Base-by-base conservation (phyloP, 2,329 filamentous ascomycete species). In the Aspergillus tanneri region DNA sequence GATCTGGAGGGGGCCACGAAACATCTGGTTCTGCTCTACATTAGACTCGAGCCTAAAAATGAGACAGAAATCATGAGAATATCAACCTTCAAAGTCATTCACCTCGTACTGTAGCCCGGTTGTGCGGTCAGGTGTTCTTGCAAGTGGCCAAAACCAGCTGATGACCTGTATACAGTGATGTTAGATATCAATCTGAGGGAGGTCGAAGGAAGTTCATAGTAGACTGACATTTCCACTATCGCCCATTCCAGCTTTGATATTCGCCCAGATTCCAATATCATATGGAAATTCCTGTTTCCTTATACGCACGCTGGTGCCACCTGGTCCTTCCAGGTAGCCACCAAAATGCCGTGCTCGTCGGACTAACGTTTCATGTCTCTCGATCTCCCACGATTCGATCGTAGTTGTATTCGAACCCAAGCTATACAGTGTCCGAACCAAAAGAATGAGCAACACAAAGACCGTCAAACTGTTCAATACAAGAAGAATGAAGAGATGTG, bases 281-380 rank as follows among this genome's bases (percentile, higher is more conserved):
- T 83, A 86, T 0, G 83, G 83, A 54, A 84, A 86, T 53, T 86
- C 83, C 54, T 85, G 83, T 46, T 75, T 78, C 42, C 67, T 66
- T 37, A 86, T 81, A 10, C 69, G 71, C 6, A 85, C 58, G 51
- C 72, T 72, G 2, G 68, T 65, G 2, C 83, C 83, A 36, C 83
- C 78, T 0, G 81, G 80, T 0, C 75, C 79, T 27, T 81, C 72
- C 0, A 86, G 69, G 49, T 75, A 81, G 5, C 83, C 83, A 1
- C 83, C 82, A 16, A 81, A 73, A 27, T 67, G 66, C 21, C 70
- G 68, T 9, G 75, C 72, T 46, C 74, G 68, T 30, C 73, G 69
- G 24, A 77, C 58, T 4, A 78, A 62, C 3, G 72, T 74, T 28
- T 70, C 64, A 50, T 78, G 75, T 47, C 75, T 61, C 54, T 77